A percentile compares a stretch with the other conserved stretches of the same genome.
phyloP scores from a whole-genome alignment of 2,329 filamentous ascomycete genomes.

The Colletotrichum trifolii region DNA sequence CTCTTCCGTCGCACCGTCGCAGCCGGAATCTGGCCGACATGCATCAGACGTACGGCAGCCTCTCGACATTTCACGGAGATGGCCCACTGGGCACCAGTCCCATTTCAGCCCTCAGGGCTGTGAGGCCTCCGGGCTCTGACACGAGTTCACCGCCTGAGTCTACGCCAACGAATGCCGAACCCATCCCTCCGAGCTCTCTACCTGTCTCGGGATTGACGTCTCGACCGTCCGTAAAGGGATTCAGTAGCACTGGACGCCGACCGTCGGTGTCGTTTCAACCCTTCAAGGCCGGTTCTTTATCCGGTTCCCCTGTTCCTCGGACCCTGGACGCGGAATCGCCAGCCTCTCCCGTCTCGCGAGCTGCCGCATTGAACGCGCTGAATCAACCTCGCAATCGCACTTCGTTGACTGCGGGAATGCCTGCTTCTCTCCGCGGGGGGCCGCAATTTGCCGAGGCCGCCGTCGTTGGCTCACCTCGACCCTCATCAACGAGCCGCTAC shows the following conservation, averaged over 20 bases:
- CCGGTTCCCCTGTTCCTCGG: slow-evolving; percentile 78
- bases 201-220: slow-evolving; percentile 55
- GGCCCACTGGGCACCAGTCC: slow-evolving; percentile 84
- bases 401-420: slow-evolving; percentile 80
- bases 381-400: slow-evolving; percentile 75
- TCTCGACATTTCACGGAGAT: slow-evolving; percentile 90
- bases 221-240: slow-evolving; percentile 53
- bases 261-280: slow-evolving; percentile 92
- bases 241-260: slow-evolving; percentile 71
- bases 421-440: slow-evolving; percentile 75
- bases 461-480: slow-evolving; percentile 80
- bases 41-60: slow-evolving; percentile 86
- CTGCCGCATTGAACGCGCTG: slow-evolving; percentile 59
- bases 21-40: slow-evolving; percentile 64
- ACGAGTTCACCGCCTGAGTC: slow-evolving; percentile 69
- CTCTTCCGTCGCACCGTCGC: slow-evolving; percentile 75
- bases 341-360: slow-evolving; percentile 63
- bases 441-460: slow-evolving; percentile 73
- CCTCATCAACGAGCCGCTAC: slow-evolving; percentile 82
- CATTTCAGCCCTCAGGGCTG: slow-evolving; percentile 82
- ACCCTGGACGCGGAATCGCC: slow-evolving; percentile 62
- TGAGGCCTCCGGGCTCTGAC: slow-evolving; percentile 70
- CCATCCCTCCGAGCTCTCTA: slow-evolving; percentile 62
- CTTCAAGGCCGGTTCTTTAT: slow-evolving; percentile 96
- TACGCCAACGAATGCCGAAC: slow-evolving; percentile 56